Evolutionary conservation across 176 grass and related monocot genomes (phyloP).

Genomic region (Alloteropsis semialata): DNA sequence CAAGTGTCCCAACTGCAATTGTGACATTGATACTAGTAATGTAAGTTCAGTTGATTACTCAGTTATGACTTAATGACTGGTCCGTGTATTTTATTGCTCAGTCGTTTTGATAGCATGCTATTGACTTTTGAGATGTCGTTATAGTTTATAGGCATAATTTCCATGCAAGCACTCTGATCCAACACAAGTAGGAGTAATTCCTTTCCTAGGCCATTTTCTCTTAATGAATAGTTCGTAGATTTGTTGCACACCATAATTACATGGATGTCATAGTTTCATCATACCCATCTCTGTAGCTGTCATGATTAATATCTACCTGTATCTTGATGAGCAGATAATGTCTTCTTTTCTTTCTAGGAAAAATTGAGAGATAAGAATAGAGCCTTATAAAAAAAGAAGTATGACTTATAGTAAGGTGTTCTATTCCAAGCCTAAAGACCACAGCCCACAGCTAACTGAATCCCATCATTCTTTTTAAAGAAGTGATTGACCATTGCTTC

Average conservation of each 20-base stretch:
- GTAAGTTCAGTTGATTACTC: conserved; percentile 38
- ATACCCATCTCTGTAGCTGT: too few relatives aligned
- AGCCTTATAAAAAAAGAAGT: neutral
- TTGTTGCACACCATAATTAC: neutral
- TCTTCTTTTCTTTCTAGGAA: too few relatives aligned
- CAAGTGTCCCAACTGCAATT: conserved; percentile 65
- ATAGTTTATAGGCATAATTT: neutral
- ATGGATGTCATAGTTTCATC: neutral
- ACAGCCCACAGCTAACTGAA: neutral
- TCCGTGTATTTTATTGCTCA: neutral
- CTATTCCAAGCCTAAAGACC: neutral
- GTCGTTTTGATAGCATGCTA: neutral
- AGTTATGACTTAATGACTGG: neutral
- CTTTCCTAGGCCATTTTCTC: neutral
- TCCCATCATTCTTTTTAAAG: too few relatives aligned
- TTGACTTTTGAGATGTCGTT: neutral
- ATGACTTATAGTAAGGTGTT: neutral
- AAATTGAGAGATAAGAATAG: neutral
- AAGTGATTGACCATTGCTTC: too few relatives aligned
- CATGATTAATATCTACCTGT: too few relatives aligned
- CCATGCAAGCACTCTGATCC: neutral
- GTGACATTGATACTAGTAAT: conserved; percentile 49
- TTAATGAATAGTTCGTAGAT: neutral
- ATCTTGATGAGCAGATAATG: too few relatives aligned
- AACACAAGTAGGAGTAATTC: neutral